Percentiles rank a stretch among this genome's conserved stretches.
These are phyloP conservation scores for Circinella minor DNA, from an alignment of 371 early-diverging fungal genomes.

Conservation along the genomic window DNA sequence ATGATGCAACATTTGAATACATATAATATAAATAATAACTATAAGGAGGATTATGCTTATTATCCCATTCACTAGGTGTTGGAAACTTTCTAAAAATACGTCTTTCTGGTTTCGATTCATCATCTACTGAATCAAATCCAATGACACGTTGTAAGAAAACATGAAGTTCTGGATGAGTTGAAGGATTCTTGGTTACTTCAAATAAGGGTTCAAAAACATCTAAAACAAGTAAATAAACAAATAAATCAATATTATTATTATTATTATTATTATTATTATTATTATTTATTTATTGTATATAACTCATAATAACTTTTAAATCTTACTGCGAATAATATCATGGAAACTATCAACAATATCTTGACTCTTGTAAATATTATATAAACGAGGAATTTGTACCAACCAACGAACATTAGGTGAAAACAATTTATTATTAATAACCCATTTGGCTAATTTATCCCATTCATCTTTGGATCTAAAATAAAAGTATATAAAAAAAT, in stretches of 20 bases:
- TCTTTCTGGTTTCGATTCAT: conserved; percentile 93
- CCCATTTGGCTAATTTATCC: conserved; percentile 96
- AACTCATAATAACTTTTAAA: too few species aligned
- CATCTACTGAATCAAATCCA: conserved; percentile 98
- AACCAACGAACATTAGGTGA: conserved; percentile 96
- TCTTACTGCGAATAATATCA: conserved; percentile 77
- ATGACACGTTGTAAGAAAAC: conserved; percentile 94
- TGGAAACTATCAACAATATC: conserved; percentile 77
- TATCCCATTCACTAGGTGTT: conserved; percentile 84
- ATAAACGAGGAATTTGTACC: conserved; percentile 96
- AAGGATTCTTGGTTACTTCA: conserved; percentile 89
- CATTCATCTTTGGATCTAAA: conserved; percentile 78
- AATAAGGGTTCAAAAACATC: conserved; percentile 95
- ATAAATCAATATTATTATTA: too few species aligned
- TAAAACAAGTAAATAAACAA: conserved; percentile 13
- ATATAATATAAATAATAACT: conserved; percentile 97
- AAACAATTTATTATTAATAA: conserved; percentile 91
- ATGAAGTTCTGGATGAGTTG: conserved; percentile 87
- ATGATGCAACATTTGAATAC: conserved; percentile 87
- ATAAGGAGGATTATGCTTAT: conserved; percentile 91
- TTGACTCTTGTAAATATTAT: conserved; percentile 85
- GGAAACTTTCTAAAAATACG: conserved; percentile 87
- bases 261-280: too few species aligned
- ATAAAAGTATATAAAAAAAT: neutral
- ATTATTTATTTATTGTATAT: neutral